Percentiles rank a stretch among this genome's conserved stretches.
phyloP scores from a whole-genome alignment of 768 basidiomycete genomes.

The Hygrocybe punicea region DNA sequence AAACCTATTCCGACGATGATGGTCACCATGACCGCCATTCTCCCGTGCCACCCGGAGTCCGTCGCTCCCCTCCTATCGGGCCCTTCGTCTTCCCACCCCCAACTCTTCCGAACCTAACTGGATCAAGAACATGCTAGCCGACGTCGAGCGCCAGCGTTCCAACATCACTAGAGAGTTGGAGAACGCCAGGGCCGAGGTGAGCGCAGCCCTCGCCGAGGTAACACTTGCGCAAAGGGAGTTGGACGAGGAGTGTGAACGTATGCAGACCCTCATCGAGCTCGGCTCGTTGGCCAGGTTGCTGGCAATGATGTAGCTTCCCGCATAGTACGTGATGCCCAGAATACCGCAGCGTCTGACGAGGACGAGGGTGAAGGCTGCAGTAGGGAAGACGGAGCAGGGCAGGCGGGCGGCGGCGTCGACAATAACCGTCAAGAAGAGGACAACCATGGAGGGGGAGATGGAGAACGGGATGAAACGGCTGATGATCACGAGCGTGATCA shows the following conservation, averaged over 20 bases:
- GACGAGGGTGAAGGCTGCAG: neutral
- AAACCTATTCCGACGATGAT: neutral
- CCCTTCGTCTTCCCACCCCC: neutral
- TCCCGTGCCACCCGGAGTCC: neutral
- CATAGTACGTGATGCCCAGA: neutral
- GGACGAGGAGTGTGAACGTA: neutral
- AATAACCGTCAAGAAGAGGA: too few species aligned
- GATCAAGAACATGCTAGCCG: neutral
- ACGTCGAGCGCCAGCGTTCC: neutral
- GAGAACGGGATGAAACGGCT: too few species aligned
- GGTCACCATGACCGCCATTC: too few species aligned
- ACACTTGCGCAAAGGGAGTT: neutral
- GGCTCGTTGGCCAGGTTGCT: neutral
- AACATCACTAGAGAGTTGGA: neutral
- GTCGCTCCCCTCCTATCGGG: neutral
- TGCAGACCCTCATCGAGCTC: neutral
- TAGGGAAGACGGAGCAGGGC: neutral
- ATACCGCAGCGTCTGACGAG: neutral
- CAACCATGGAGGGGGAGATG: too few species aligned
- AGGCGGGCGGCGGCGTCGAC: too few species aligned
- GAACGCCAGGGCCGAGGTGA: neutral
- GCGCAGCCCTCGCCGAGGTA: neutral
- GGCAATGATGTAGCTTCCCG: neutral
- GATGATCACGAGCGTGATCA: too few species aligned
- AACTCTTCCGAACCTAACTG: neutral